phyloP scores from a whole-genome alignment of 352 stramenopile genomes.

The Globisporangium iwayamae region DNA sequence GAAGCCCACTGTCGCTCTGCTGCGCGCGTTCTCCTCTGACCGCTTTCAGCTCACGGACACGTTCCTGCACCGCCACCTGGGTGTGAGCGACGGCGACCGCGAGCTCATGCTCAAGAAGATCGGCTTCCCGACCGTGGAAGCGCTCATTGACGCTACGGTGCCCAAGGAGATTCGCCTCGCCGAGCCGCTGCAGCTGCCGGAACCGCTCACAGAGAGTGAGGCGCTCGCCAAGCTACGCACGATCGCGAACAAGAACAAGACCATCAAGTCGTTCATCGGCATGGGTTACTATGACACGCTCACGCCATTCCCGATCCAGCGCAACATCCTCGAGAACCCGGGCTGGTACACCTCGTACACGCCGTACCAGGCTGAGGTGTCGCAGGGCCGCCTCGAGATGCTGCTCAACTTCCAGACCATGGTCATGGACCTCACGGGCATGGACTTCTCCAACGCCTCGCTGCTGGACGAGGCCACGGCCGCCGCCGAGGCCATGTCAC shows the following conservation, averaged over 20 bases:
- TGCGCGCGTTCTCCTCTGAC: slow-evolving; percentile 15
- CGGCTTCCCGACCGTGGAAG: slow-evolving; percentile 92
- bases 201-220: slow-evolving; percentile 91
- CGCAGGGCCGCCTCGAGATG: slow-evolving; percentile 98
- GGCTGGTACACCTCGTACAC: slow-evolving; percentile 99
- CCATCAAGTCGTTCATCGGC: slow-evolving; percentile 96
- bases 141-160: slow-evolving; percentile 94
- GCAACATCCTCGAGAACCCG: slow-evolving; percentile 98
- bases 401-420: slow-evolving; percentile 99
- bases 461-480: slow-evolving; percentile 99
- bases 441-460: slow-evolving; percentile 96
- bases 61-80: slow-evolving; percentile 84
- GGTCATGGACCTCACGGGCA: slow-evolving; percentile 94
- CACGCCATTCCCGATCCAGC: slow-evolving; percentile 94
- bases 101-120: slow-evolving; percentile 92
- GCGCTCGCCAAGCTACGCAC: slow-evolving; percentile 86
- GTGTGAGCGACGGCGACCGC: slow-evolving; percentile 86
- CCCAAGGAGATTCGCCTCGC: slow-evolving; percentile 89
- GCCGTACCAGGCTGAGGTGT: slow-evolving; percentile 99
- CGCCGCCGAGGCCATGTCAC: slow-evolving; percentile 97
- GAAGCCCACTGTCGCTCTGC: background rate
- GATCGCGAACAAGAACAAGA: slow-evolving; percentile 96
- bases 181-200: slow-evolving; percentile 54
- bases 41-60: slow-evolving; percentile 54
- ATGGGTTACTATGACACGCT: slow-evolving; percentile 98